Evolutionary conservation across 495 filamentous ascomycete genomes (phyloP).

Genomic region (Penicillium coffeae): DNA sequence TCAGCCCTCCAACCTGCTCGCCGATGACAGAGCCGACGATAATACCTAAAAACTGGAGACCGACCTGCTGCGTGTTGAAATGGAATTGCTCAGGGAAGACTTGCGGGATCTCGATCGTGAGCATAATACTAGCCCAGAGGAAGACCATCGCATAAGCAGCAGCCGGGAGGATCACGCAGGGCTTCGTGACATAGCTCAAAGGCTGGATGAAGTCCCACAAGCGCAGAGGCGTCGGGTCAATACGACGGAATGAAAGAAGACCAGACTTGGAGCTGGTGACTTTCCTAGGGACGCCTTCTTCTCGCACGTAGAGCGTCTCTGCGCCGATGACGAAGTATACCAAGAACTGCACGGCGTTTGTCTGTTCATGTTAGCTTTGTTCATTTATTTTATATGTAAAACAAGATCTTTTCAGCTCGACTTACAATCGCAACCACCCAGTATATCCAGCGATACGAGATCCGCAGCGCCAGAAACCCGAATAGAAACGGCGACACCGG

Average conservation of each 20-base stretch:
- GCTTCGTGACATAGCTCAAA: constrained; percentile 31
- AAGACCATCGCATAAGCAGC: constrained; percentile 53
- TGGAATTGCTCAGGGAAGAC: constrained; percentile 46
- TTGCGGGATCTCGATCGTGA: constrained; percentile 53
- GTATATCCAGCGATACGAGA: constrained; percentile 47
- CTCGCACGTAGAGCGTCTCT: constrained; percentile 49
- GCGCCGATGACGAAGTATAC: constrained; percentile 51
- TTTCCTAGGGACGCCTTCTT: constrained; percentile 4
- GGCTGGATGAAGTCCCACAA: constrained; percentile 47
- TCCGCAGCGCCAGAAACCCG: constrained; percentile 41
- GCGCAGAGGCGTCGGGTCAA: constrained; percentile 45
- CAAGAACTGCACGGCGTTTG: constrained; percentile 52
- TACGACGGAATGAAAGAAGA: constrained; percentile 42
- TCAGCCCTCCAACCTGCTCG: constrained; percentile 51
- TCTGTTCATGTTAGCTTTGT: constrained; percentile 32
- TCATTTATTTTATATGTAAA: no score
- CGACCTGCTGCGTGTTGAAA: constrained; percentile 51
- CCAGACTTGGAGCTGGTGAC: constrained; percentile 14
- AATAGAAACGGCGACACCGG: constrained; percentile 46
- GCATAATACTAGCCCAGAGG: constrained; percentile 43
- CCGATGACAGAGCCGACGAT: constrained; percentile 55
- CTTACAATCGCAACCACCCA: constrained; percentile 41
- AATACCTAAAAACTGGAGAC: constrained; percentile 50
- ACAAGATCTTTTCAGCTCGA: not conserved
- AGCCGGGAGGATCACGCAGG: constrained; percentile 45